phyloP scores from a whole-genome alignment of 1,284 basidiomycete genomes.

The Chalciporus piperatoides region DNA sequence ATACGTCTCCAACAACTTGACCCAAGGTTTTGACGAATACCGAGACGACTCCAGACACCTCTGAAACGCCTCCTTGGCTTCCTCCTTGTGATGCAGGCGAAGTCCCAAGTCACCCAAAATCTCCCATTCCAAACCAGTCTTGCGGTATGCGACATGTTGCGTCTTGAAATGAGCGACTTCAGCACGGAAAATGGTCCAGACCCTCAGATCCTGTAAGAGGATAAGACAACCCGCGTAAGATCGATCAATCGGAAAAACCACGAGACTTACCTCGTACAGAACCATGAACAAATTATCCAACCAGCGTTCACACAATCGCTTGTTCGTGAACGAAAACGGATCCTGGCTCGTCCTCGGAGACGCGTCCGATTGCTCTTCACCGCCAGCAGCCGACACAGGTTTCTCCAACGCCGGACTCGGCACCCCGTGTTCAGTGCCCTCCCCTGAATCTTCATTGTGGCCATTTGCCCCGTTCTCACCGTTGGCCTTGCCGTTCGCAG shows the following conservation, averaged over 20 bases:
- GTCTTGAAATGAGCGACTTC: constrained; percentile 99
- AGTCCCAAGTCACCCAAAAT: constrained; percentile 93
- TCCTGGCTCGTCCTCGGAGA: constrained; percentile 43
- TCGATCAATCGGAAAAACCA: background rate
- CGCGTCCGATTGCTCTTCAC: constrained; percentile 41
- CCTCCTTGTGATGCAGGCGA: constrained; percentile 93
- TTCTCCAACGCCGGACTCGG: constrained; percentile 46
- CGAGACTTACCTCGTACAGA: constrained; percentile 76
- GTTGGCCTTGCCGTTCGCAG: constrained; percentile 31
- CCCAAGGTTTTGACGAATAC: constrained; percentile 91
- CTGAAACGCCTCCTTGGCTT: constrained; percentile 96
- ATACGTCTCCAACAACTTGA: constrained; percentile 91
- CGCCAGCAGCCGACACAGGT: constrained; percentile 58
- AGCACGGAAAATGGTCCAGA: constrained; percentile 99
- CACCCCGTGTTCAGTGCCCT: constrained; percentile 16
- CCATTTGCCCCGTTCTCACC: constrained; percentile 9
- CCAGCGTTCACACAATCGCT: constrained; percentile 96
- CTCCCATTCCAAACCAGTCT: constrained; percentile 98
- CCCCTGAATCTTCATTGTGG: background rate
- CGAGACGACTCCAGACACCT: constrained; percentile 84
- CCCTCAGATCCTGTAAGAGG: constrained; percentile 79
- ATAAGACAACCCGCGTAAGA: background rate
- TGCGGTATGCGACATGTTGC: constrained; percentile 94
- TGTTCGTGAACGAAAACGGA: constrained; percentile 91
- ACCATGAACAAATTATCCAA: constrained; percentile 99